Evolutionary conservation across 805 yeast genomes (phyloP), one percentile per base, ranked within the genome.

Genomic region (Candida germanica): DNA sequence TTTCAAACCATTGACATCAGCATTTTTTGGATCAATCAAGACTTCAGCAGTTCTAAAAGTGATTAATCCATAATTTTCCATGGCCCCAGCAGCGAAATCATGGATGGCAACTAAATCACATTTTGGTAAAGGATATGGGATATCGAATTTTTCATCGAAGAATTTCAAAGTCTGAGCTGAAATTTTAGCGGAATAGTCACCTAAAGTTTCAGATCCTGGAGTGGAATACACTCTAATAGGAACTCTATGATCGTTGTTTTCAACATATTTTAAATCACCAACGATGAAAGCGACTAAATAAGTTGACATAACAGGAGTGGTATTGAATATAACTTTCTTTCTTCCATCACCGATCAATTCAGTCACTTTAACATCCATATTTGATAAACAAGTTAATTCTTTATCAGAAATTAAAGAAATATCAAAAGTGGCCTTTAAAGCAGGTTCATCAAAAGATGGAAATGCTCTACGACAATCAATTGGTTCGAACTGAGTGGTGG

Each of bases 381-480:
- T 81, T 23, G 86, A 79, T 51, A 81, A 67, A 48, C 79, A 77
- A 27, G 82, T 79, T 48, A 79, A 64, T 21, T 66, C 56, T 44
- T 68, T 64, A 45, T 71, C 71, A 31, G 83, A 74, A 40, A 82
- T 68, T 54, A 85, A 67, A 25, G 79, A 64, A 40, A 85, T 67
- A 38, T 78, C 81, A 51, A 81, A 85, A 33, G 78, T 69, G 16
- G 93, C 87, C 64, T 85, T 85, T 41, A 82, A 71, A 38, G 84
- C 77, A 15, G 95, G 94, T 26, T 38, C 42, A 59, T 85, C 95
- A 51, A 80, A 83, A 54, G 84, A 83, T 22, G 95, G 95, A 71
- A 85, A 85, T 7, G 93, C 93, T 51, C 87, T 74, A 51, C 95
- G 78, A 49, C 91, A 86, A 54, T 85, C 93, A 14, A 91, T 82